A percentile compares a stretch with the other conserved stretches of the same genome.
Conservation (phyloP, 2,329 filamentous ascomycete genomes). For the Apiospora hydei region DNA sequence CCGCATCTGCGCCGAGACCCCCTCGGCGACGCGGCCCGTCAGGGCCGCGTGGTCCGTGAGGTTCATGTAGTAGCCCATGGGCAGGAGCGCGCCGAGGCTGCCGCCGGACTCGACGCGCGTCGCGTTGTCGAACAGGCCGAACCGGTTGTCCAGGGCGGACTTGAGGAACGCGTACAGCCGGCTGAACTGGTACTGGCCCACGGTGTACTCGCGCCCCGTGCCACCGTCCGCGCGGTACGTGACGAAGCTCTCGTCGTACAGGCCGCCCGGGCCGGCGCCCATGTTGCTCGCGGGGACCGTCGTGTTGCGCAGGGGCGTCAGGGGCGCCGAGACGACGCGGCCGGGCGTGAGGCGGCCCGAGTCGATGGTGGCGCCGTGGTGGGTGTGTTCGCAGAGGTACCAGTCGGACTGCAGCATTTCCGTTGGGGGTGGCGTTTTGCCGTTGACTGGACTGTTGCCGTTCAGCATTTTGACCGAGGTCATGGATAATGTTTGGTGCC, state of each 20-base stretch:
- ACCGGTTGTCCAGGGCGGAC: not conserved
- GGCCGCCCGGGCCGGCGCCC: too few relatives aligned
- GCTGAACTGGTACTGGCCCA: not conserved
- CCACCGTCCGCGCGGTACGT: not conserved
- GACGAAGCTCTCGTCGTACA: not conserved
- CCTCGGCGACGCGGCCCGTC: not conserved
- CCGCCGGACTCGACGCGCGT: not conserved
- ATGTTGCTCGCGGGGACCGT: not conserved
- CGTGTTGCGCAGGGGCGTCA: not conserved
- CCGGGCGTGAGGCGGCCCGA: not conserved
- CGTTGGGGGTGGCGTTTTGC: not conserved
- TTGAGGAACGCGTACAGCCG: conserved; percentile 8
- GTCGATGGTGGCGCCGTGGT: not conserved
- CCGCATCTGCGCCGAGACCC: conserved; percentile 27
- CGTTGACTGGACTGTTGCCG: not conserved
- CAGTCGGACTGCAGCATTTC: conserved; percentile 7
- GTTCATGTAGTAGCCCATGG: conserved; percentile 20
- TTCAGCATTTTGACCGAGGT: not conserved
- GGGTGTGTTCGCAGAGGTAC: conserved; percentile 3
- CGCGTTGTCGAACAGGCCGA: not conserved
- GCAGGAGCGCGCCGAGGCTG: not conserved
- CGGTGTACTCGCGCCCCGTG: not conserved
- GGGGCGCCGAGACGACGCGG: not conserved
- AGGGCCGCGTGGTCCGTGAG: not conserved
- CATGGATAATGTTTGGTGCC: not conserved